Base-by-base conservation (phyloP, 116 monocot genomes). In the Dioscorea cayenensis region DNA sequence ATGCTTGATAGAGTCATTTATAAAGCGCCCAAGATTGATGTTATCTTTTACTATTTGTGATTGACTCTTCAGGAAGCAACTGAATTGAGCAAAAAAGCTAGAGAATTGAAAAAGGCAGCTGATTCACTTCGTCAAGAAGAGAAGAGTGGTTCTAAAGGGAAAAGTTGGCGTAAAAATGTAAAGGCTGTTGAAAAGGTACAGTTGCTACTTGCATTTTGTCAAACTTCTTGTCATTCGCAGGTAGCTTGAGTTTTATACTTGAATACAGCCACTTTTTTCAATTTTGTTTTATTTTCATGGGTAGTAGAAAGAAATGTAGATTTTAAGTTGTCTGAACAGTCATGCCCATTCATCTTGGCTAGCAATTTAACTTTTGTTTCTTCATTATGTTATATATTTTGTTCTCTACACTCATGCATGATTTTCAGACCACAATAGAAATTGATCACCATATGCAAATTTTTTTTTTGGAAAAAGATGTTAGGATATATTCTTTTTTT, bases 111-210 rank as follows among this genome's bases (percentile, higher is more conserved):
- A 74, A 99, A 91, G 71, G 88, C 99, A 64, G 85, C 91, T 67
- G 99, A 94, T 72, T 74, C 87, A 55, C 91, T 99, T 71, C 99
- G 73, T 69, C 91, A 89, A 63, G 99, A 99, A 77, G 99, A 99
- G 76, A 82, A 82, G 76, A 84, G 73, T 76, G 99, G 99, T 36
- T 67, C 72, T 36, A 99, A 99, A 70, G 99, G 93, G 51, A 83
- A 86, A 72, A 99, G 91, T 84, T 94, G 91, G 91, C 94, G 99
- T 51, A 99, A 99, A 76, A 99, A 99, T 85, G 99, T 99, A 3
- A 99, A 99, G 77, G 69, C 94, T 75, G 77, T 94, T 76, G 99
- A 87, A 62, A 99, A 99, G 91, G 99, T 92, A 61, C 6, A 13
- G 55, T 52, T 60, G n/a, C n/a, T n/a, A n/a, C n/a, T n/a, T n/a